These are phyloP conservation scores for Aegilops longissima DNA, from an alignment of 176 grass and related monocot genomes.

Conservation along the genomic window DNA sequence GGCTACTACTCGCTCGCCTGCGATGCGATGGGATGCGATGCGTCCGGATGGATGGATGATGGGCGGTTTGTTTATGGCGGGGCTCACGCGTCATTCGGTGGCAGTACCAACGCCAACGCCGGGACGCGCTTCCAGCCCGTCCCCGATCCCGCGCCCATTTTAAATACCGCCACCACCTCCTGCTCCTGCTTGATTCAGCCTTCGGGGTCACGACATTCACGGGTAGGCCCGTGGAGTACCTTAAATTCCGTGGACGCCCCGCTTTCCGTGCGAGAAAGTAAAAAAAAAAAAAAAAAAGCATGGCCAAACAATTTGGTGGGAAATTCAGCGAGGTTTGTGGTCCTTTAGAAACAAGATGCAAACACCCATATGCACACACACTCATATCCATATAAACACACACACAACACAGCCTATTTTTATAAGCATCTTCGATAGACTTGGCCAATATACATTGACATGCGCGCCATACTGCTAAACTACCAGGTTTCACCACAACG, in stretches of 20 bases:
- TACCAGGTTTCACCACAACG: no score
- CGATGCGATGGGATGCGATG: background rate
- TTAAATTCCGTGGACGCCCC: background rate
- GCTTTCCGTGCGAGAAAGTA: no score
- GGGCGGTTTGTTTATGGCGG: slow-evolving; percentile 20
- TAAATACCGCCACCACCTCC: background rate
- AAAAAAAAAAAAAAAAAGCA: no score
- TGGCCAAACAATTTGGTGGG: no score
- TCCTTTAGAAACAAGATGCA: no score
- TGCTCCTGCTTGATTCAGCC: background rate
- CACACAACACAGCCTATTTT: no score
- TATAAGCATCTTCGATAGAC: no score
- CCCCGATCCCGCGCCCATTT: background rate
- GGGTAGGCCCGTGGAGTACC: background rate
- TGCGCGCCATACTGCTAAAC: no score
- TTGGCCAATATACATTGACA: no score
- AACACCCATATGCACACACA: no score
- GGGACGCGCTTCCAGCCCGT: slow-evolving; percentile 34
- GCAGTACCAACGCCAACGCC: background rate
- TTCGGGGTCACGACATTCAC: background rate
- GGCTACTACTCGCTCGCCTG: background rate
- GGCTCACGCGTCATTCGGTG: slow-evolving; percentile 34
- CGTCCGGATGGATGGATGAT: background rate
- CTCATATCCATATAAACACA: no score
- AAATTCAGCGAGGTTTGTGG: no score